These are phyloP conservation scores for Leishmania gerbilli DNA, from an alignment of 208 protist genomes.

Conservation along the genomic window DNA sequence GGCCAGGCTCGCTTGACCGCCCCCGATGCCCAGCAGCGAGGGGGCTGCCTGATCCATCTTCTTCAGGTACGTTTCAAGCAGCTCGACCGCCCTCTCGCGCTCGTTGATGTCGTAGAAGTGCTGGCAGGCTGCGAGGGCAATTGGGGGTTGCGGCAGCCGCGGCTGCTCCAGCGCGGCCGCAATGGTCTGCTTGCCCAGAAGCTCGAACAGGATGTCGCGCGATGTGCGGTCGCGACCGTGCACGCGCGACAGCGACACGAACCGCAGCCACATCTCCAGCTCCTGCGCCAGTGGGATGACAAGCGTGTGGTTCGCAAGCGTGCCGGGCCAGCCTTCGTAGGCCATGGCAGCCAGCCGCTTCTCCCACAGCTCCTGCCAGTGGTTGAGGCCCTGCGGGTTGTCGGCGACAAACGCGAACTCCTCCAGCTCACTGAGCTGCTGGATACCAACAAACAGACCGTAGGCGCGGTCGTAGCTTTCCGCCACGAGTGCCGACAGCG, in stretches of 20 bases:
- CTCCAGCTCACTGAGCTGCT: constrained; percentile 99
- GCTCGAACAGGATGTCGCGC: constrained; percentile 88
- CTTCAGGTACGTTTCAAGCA: constrained; percentile 71
- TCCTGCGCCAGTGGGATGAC: constrained; percentile 94
- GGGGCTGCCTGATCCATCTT: constrained; percentile 42
- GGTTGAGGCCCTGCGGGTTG: constrained; percentile 59
- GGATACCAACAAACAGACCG: constrained; percentile 95
- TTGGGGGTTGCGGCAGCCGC: constrained; percentile 61
- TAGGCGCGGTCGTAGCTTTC: constrained; percentile 99
- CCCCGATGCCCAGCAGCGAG: constrained; percentile 1
- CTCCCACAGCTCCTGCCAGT: constrained; percentile 91
- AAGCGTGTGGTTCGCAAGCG: constrained; percentile 96
- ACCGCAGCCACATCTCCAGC: constrained; percentile 97
- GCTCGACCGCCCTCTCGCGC: constrained; percentile 62
- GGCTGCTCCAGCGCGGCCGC: constrained; percentile 51
- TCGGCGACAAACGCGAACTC: constrained; percentile 92
- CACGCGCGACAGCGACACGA: constrained; percentile 94
- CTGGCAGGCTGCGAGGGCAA: constrained; percentile 84
- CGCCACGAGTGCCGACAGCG: constrained; percentile 95
- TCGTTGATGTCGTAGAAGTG: constrained; percentile 88
- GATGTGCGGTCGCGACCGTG: constrained; percentile 83
- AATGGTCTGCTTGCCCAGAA: constrained; percentile 81
- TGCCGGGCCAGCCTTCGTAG: constrained; percentile 97
- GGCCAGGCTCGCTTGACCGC: constrained; percentile 54
- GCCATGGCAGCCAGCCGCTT: constrained; percentile 85